Evolutionary conservation across 805 yeast species (phyloP).

Genomic region (Tetrapisispora namnaoensis): DNA sequence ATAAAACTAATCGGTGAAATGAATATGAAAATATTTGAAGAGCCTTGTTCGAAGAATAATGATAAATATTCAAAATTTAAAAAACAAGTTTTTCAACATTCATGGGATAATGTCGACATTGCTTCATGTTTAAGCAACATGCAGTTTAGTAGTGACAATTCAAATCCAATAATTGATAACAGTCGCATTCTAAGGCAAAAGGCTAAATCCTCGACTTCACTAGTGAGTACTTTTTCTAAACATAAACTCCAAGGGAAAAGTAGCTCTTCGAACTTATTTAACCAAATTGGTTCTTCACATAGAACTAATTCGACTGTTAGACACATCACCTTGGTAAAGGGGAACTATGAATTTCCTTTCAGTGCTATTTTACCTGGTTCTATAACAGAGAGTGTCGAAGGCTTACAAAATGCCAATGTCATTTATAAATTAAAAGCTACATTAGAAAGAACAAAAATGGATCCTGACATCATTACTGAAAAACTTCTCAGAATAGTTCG

Average conservation of each 20-base stretch:
- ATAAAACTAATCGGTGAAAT: slow-evolving; percentile 60
- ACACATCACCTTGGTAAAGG: slow-evolving; percentile 44
- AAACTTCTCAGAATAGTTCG: slow-evolving; percentile 74
- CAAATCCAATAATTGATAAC: slow-evolving; percentile 8
- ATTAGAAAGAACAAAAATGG: slow-evolving; percentile 74
- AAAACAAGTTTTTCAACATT: slow-evolving; percentile 62
- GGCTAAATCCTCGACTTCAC: slow-evolving; percentile 11
- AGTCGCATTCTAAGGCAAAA: not conserved
- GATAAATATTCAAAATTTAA: slow-evolving; percentile 42
- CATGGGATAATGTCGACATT: slow-evolving; percentile 63
- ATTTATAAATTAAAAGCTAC: slow-evolving; percentile 67
- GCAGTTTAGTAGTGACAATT: slow-evolving; percentile 14
- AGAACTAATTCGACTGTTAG: slow-evolving; percentile 7
- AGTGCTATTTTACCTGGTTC: slow-evolving; percentile 76
- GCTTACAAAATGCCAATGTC: slow-evolving; percentile 69
- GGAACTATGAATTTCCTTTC: slow-evolving; percentile 88
- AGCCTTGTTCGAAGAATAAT: slow-evolving; percentile 6
- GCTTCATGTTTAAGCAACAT: slow-evolving; percentile 31
- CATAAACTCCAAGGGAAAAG: slow-evolving; percentile 17
- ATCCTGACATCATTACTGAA: slow-evolving; percentile 50
- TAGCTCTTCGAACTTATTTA: slow-evolving; percentile 24
- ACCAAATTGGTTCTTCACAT: slow-evolving; percentile 13
- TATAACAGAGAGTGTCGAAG: slow-evolving; percentile 81
- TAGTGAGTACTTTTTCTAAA: slow-evolving; percentile 18
- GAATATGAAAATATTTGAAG: slow-evolving; percentile 34